Base-by-base conservation (phyloP, 306 rosid genomes). In the Oemleria cerasiformis region DNA sequence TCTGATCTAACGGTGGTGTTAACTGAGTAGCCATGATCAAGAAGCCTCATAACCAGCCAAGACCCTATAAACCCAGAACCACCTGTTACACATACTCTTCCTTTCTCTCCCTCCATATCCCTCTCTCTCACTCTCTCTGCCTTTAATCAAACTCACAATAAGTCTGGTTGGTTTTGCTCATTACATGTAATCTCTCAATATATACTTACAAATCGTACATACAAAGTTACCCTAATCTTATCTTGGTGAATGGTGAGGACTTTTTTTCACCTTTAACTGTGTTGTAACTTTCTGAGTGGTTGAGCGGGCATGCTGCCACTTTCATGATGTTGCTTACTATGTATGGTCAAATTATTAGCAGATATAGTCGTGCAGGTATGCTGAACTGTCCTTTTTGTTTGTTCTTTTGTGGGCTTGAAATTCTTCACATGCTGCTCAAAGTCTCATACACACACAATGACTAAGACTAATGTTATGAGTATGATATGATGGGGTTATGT, bases 11-110 rank as follows among this genome's bases (percentile, higher is more conserved):
- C 43, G 1, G 88, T 86, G 42, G 91, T 75, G 16, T 70, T 82
- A 41, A 86, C 88, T 44, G 54, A 36, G 73, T 84, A 86, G 8
- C 91, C 91, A 45, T 70, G 70, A 19, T 82, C 78, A 73, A 86
- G 88, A 64, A 86, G 86, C 64, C 65, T 79, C 77, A 69, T 69
- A 65, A 87, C 67, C 42, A 84, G 36, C 87, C 88, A 87, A 58
- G 88, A 87, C 30, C 75, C 88, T 55, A 84, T 19, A 42, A 64
- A 87, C 23, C 91, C 86, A 3, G 87, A 82, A 4, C 86, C 91
- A 34, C 86, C 87, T 3, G 87, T 82, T 7, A 82, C 88, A 78
- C 91, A 84, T 0, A 86, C 80, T 55, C 68, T 69, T 0, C 88
- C 88, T 58, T 68, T 75, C 6, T 51, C 61, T 25, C 76, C 73